Evolutionary conservation across 805 yeast species (phyloP).

Genomic region (Maudiozyma barnettii): DNA sequence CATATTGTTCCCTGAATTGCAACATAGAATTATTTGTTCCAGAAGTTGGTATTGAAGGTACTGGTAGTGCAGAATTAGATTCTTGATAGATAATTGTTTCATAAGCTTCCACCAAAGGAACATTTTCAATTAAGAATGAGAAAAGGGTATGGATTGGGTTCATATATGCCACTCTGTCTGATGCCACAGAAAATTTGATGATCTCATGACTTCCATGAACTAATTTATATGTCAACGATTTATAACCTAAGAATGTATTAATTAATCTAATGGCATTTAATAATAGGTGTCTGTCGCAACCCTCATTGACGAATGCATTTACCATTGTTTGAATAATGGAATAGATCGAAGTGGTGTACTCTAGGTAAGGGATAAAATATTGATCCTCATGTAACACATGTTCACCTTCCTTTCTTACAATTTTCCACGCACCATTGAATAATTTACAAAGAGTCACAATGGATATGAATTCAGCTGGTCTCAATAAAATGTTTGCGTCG

Average conservation of each 20-base stretch:
- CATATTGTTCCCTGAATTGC: not conserved
- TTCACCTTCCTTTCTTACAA: slow-evolving; percentile 53
- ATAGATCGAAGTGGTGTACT: slow-evolving; percentile 37
- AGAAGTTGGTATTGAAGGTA: not conserved
- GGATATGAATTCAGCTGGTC: slow-evolving; percentile 32
- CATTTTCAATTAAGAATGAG: slow-evolving; percentile 32
- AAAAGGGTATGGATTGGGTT: slow-evolving; percentile 52
- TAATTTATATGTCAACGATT: slow-evolving; percentile 18
- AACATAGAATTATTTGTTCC: not conserved
- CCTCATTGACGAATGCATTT: slow-evolving; percentile 15
- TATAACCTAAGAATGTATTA: slow-evolving; percentile 25
- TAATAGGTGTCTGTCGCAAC: slow-evolving; percentile 9
- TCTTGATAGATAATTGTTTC: slow-evolving; percentile 12
- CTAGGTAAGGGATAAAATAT: slow-evolving; percentile 42
- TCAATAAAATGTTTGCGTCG: slow-evolving; percentile 26
- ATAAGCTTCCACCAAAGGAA: slow-evolving; percentile 17
- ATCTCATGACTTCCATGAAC: slow-evolving; percentile 19
- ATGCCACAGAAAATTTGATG: slow-evolving; percentile 36
- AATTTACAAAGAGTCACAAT: slow-evolving; percentile 39
- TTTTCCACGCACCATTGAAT: slow-evolving; percentile 50
- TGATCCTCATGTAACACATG: slow-evolving; percentile 54
- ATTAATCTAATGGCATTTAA: slow-evolving; percentile 30
- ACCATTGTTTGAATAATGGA: slow-evolving; percentile 35
- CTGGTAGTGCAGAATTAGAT: slow-evolving; percentile 3
- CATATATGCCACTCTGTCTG: slow-evolving; percentile 44